Percentiles rank a stretch among this genome's conserved stretches.
Evolutionary conservation across 2,329 filamentous ascomycete genomes (phyloP).

Genomic region (Fusarium sp.): DNA sequence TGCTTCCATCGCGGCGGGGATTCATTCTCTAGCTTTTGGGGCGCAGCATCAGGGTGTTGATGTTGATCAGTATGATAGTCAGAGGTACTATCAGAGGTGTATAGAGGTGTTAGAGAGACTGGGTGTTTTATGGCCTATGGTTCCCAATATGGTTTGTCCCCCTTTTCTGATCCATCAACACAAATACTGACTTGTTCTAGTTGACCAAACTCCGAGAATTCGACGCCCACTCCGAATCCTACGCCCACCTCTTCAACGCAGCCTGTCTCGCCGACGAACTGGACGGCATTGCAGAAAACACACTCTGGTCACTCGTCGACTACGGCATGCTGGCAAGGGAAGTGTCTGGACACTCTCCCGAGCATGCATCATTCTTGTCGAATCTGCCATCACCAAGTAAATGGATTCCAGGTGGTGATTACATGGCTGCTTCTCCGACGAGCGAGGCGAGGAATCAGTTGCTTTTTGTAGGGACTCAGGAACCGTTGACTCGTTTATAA

Average conservation of each 20-base stretch:
- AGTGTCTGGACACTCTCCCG: not conserved
- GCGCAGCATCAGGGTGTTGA: constrained; percentile 14
- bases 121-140: not conserved
- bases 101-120: not conserved
- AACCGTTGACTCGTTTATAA: not conserved
- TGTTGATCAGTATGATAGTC: constrained; percentile 2
- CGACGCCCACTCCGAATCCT: not conserved
- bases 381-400: not conserved
- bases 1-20: constrained; percentile 10
- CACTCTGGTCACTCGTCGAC: not conserved
- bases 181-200: not conserved
- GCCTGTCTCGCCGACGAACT: not conserved
- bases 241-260: not conserved
- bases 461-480: not conserved
- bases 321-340: not conserved
- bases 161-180: not conserved
- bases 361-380: not conserved
- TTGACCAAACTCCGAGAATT: not conserved
- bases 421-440: not conserved
- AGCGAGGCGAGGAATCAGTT: not conserved
- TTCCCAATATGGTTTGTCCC: not conserved
- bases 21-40: constrained; percentile 17
- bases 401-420: not conserved
- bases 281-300: not conserved
- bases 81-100: not conserved